Evolutionary conservation across 495 filamentous ascomycete genomes (phyloP), one percentile per base, ranked within the genome.

Genomic region (Astrothelium subdiscretum): DNA sequence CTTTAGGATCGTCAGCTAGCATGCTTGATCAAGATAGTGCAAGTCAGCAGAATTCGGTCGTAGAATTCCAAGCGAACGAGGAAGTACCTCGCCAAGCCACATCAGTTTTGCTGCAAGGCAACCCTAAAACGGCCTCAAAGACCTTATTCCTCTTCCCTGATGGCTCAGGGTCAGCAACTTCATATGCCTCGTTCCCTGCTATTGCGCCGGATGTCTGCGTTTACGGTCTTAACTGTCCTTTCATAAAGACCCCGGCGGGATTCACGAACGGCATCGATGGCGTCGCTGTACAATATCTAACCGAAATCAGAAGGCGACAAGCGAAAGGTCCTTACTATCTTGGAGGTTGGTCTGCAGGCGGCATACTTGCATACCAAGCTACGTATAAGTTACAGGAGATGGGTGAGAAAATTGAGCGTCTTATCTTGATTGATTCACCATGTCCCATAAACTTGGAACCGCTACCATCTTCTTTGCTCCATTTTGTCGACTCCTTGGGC

Each of bases 61-160:
- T n/a, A n/a, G n/a, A n/a, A n/a, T n/a, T n/a, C n/a, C n/a, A n/a
- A n/a, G n/a, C n/a, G n/a, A n/a, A n/a, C n/a, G n/a, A n/a, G n/a
- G n/a, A n/a, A n/a, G n/a, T n/a, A n/a, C n/a, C n/a, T n/a, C 24
- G 60, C 32, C 20, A 31, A n/a, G 79, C 79, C 13, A 80, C 76
- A 3, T 83, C 81, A 0, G 73, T 83, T 57, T 67, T 81, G 20
- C 72, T 81, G 4, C 79, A 80, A 70, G 79, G 79, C 59, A 74
- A 71, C 61, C 73, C 76, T 0, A 76, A 73, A 62, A 75, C 71
- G 22, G 72, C 75, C 3, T 74, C 69, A 8, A 76, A 75, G 58
- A 76, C 67, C 35, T 70, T 81, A 6, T 81, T 79, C 67, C 63
- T 81, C 13, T 74, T 81, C 65, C 79, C 79, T 13, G 79, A 81